phyloP scores from a whole-genome alignment of 352 stramenopile genomes.

The Phytophthora syringae region DNA sequence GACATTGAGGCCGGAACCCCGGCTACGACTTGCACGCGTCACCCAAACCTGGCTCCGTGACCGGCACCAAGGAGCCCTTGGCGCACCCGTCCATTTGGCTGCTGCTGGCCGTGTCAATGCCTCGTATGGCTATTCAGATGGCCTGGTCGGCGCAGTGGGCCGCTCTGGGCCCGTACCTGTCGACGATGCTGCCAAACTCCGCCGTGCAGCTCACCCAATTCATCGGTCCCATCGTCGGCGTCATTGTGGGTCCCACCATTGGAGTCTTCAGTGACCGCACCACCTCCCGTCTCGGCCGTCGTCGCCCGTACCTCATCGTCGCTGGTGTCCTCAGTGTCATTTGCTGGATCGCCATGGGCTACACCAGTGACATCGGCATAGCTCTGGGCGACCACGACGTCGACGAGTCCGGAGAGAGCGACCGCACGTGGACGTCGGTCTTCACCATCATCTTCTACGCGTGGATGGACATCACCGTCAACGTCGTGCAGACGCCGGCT shows the following conservation, averaged over 20 bases:
- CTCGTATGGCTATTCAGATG: slow-evolving; percentile 39
- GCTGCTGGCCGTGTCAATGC: too few species aligned
- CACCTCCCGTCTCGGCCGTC: slow-evolving; percentile 48
- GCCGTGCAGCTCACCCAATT: too few species aligned
- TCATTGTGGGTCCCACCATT: slow-evolving; percentile 30
- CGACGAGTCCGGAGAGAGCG: not conserved
- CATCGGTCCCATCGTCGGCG: slow-evolving; percentile 33
- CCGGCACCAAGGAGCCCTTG: slow-evolving; percentile 24
- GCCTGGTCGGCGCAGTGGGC: slow-evolving; percentile 36
- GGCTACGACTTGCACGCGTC: slow-evolving; percentile 33
- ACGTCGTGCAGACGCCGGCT: slow-evolving; percentile 30
- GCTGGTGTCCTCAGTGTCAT: slow-evolving; percentile 41
- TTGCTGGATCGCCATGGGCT: slow-evolving; percentile 64
- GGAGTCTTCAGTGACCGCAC: slow-evolving; percentile 40
- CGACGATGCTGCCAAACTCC: slow-evolving; percentile 45
- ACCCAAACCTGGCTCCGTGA: slow-evolving; percentile 24
- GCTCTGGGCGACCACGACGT: slow-evolving; percentile 31
- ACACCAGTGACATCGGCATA: slow-evolving; percentile 40
- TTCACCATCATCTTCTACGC: slow-evolving; percentile 39
- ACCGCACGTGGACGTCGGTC: slow-evolving; percentile 35
- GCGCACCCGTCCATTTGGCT: slow-evolving; percentile 35
- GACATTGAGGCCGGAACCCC: slow-evolving; percentile 31
- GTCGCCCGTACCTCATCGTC: slow-evolving; percentile 45
- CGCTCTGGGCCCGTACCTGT: slow-evolving; percentile 50
- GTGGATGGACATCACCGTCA: slow-evolving; percentile 40